A percentile compares a stretch with the other conserved stretches of the same genome.
phyloP scores from a whole-genome alignment of 1,284 basidiomycete species.

The Cystobasidium sp. region DNA sequence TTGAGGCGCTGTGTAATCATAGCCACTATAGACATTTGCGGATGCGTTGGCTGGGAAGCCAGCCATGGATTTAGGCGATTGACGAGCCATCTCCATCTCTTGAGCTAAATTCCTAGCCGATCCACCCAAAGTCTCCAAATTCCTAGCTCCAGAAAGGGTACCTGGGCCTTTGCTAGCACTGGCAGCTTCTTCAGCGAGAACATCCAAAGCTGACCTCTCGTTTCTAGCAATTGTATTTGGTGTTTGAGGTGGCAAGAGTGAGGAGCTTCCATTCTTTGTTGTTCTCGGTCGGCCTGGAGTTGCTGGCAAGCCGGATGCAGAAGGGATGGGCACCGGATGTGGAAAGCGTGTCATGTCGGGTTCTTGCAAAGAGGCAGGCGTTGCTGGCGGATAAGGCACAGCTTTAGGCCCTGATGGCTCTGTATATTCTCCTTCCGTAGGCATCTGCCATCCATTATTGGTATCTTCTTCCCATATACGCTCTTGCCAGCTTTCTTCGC shows the following conservation, averaged over 20 bases:
- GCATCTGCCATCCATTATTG: neutral
- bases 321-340: slow-evolving; percentile 3
- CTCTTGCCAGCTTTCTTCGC: neutral
- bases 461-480: neutral
- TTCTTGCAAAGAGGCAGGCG: slow-evolving; percentile 18
- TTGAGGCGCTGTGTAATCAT: neutral
- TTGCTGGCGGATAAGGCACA: slow-evolving; percentile 4
- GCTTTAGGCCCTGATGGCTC: neutral
- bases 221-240: slow-evolving; percentile 21
- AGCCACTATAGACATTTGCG: neutral
- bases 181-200: slow-evolving; percentile 48
- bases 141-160: neutral
- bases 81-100: slow-evolving; percentile 16
- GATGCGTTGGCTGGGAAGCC: neutral
- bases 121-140: neutral
- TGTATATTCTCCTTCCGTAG: neutral
- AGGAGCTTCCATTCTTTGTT: neutral
- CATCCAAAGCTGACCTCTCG: slow-evolving; percentile 47
- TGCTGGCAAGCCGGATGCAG: neutral
- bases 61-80: neutral
- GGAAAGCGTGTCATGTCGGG: slow-evolving; percentile 28
- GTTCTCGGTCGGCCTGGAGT: slow-evolving; percentile 1
- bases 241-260: slow-evolving; percentile 13
- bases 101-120: slow-evolving; percentile 23
- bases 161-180: slow-evolving; percentile 24